These are phyloP conservation scores for Apiospora koreana DNA, from an alignment of 2,329 filamentous ascomycete genomes.

Conservation along the genomic window DNA sequence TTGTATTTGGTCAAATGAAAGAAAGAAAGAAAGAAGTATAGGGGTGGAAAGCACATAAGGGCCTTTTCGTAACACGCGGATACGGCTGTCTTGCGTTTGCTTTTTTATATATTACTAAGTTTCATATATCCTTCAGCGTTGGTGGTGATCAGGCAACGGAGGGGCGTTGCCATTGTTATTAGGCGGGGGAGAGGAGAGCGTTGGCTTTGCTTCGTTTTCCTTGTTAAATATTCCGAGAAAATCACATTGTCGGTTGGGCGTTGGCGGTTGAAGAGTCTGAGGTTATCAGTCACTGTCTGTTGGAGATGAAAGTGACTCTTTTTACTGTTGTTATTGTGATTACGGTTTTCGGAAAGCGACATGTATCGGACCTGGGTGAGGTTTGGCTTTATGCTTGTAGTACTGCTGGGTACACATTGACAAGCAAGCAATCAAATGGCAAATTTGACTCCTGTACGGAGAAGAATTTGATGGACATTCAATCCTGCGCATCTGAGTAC, in stretches of 20 bases:
- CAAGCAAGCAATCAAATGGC: neutral
- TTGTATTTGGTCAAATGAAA: neutral
- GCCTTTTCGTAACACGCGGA: constrained; percentile 7
- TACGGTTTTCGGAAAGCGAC: neutral
- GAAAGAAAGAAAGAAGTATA: neutral
- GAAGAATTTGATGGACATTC: neutral
- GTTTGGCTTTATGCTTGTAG: neutral
- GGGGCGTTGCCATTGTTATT: neutral
- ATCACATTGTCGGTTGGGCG: neutral
- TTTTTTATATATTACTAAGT: neutral
- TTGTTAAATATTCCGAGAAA: too few relatives aligned
- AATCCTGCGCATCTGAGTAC: neutral
- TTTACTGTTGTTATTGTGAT: neutral
- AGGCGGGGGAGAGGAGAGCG: too few relatives aligned
- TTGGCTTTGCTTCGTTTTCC: too few relatives aligned
- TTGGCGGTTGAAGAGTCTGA: neutral
- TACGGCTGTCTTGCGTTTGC: constrained; percentile 5
- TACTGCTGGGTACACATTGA: too few relatives aligned
- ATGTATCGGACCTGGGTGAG: neutral
- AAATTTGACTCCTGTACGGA: neutral
- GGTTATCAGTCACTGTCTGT: neutral
- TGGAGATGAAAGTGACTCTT: neutral
- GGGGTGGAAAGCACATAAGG: constrained; percentile 4
- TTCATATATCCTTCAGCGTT: neutral
- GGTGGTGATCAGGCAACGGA: neutral